Conservation (phyloP, 2,329 filamentous ascomycete genomes). For the Verruconis gallopava region DNA sequence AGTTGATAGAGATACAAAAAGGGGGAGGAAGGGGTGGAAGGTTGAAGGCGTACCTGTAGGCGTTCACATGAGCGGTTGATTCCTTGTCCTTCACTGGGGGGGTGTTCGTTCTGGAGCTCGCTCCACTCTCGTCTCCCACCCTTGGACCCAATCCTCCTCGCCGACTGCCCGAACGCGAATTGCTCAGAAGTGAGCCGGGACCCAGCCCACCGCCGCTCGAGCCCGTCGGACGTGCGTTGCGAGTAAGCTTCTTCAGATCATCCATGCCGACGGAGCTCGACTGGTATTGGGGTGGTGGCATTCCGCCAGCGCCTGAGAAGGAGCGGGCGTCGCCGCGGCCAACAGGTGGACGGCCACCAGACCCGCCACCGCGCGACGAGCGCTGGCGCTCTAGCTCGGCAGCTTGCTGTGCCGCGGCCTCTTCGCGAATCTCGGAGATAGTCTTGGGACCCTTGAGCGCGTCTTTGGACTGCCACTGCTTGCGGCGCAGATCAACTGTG, state of each 20-base stretch:
- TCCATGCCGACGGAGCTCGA: conserved; percentile 82
- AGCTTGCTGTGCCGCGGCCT: conserved; percentile 59
- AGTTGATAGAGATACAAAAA: conserved; percentile 13
- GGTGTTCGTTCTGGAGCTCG: conserved; percentile 80
- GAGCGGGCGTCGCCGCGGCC: conserved; percentile 81
- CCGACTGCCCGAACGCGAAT: conserved; percentile 74
- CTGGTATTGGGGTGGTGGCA: conserved; percentile 56
- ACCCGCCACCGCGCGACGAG: conserved; percentile 43
- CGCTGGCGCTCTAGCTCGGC: conserved; percentile 53
- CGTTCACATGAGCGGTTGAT: conserved; percentile 61
- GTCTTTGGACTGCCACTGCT: conserved; percentile 77
- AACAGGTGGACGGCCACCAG: conserved; percentile 56
- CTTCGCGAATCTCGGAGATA: conserved; percentile 77
- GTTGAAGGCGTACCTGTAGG: conserved; percentile 67
- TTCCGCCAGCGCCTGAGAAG: conserved; percentile 54
- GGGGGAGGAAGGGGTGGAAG: background rate
- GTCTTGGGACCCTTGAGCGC: conserved; percentile 93
- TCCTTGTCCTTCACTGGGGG: conserved; percentile 55
- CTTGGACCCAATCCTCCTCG: conserved; percentile 58
- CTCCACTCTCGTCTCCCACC: conserved; percentile 71
- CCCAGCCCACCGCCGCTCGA: conserved; percentile 48
- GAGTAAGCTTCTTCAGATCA: conserved; percentile 67
- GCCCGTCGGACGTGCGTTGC: conserved; percentile 33
- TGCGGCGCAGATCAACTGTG: conserved; percentile 67
- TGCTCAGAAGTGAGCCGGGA: conserved; percentile 74